A percentile compares a stretch with the other conserved stretches of the same genome.
phyloP scores from a whole-genome alignment of 371 early-diverging fungal species.

The Amoeboradix gromovi region DNA sequence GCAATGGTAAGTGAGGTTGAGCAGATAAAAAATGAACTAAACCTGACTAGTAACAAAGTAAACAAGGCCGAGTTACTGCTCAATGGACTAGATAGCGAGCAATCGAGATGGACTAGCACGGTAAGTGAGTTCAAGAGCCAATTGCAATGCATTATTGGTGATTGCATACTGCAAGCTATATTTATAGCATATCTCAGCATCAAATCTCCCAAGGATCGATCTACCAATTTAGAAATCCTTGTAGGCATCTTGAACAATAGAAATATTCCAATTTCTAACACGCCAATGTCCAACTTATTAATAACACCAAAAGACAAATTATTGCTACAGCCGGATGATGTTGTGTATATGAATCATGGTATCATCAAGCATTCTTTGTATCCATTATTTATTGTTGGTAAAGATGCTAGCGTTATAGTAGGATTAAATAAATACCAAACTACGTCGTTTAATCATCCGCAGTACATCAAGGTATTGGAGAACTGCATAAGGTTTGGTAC shows the following conservation, averaged over 20 bases:
- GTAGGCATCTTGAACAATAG: conserved; percentile 36
- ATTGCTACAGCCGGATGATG: conserved; percentile 60
- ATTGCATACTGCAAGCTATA: conserved; percentile 67
- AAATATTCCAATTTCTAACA: conserved; percentile 42
- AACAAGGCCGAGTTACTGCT: conserved; percentile 64
- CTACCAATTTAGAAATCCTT: conserved; percentile 45
- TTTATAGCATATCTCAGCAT: conserved; percentile 84
- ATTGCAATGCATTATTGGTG: conserved; percentile 93
- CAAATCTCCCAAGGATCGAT: conserved; percentile 84
- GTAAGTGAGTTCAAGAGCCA: conserved; percentile 71
- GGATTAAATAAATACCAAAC: conserved; percentile 69
- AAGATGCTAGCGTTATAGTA: conserved; percentile 65
- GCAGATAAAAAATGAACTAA: conserved; percentile 74
- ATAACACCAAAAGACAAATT: conserved; percentile 72
- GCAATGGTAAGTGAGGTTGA: conserved; percentile 71
- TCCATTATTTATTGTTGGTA: conserved; percentile 88
- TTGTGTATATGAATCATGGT: conserved; percentile 85
- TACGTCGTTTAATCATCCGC: conserved; percentile 84
- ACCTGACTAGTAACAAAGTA: conserved; percentile 66
- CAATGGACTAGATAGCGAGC: conserved; percentile 69
- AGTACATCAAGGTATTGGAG: conserved; percentile 87
- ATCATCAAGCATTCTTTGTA: conserved; percentile 77
- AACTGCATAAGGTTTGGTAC: conserved; percentile 91
- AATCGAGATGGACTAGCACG: conserved; percentile 64
- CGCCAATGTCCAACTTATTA: conserved; percentile 65